Evolutionary conservation across 1,284 basidiomycete species (phyloP), one percentile per base, ranked within the genome.

Genomic region (Irpex lacteus): DNA sequence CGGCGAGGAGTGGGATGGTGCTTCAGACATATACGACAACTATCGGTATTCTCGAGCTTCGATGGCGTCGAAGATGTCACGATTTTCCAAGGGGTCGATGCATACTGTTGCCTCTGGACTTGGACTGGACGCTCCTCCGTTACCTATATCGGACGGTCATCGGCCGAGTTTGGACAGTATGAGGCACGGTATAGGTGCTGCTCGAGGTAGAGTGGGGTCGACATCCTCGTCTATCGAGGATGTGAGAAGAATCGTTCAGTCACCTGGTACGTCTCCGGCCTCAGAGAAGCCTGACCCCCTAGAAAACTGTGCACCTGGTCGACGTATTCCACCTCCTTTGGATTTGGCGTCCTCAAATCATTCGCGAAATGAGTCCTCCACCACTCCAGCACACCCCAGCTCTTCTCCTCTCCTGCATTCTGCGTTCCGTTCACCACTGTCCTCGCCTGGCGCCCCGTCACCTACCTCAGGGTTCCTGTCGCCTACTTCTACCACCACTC

Each of bases 31-130:
- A 60, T 91, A 91, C 68, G 89, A 91, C 70, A 83, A 88, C 66
- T 91, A 91, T 70, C 82, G 88, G 2, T 91, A 91, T 69, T 90
- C 88, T 5, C 78, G 87, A 5, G 81, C 81, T 63, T 90, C 88
- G 0, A 77, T 85, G 65, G 74, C 78, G 2, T 82, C 80, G 57
- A 78, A 77, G 67, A 70, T 70, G 70, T 77, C 74, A 19, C 72
- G 68, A 21, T 76, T 77, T 37, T 74, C 75, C 4, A 72, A 72
- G 60, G 71, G 70, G 2, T 76, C 75, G 3, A 67, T 72, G 62
- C 65, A 72, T 63, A 72, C 73, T 1, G 38, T 68, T 7, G 70
- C 65, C 26, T 70, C 70, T 0, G 65, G 66, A 3, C 62, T 65
- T 13, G 69, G 69, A n/a, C 68, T 73, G 0, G 65, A 60, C n/a